Conservation (phyloP, 1,139 yeast species). For the Kazachstania sp. region DNA sequence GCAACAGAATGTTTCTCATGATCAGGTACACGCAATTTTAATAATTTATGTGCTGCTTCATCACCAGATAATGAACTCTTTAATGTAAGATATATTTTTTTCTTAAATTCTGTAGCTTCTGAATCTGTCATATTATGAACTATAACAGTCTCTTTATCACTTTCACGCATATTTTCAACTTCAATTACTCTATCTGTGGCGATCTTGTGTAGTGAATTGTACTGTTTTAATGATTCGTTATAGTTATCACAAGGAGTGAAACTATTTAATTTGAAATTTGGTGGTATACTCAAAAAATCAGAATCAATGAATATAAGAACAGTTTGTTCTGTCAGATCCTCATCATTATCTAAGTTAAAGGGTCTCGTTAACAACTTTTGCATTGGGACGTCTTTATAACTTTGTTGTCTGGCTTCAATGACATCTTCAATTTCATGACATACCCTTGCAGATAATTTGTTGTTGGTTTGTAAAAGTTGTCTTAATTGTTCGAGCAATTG, state of each 20-base stretch:
- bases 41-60: conserved; percentile 83
- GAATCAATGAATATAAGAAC: conserved; percentile 34
- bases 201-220: conserved; percentile 25
- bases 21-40: conserved; percentile 40
- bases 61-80: conserved; percentile 93
- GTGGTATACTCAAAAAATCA: conserved; percentile 24
- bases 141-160: conserved; percentile 1
- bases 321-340: conserved; percentile 43
- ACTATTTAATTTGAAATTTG: conserved; percentile 39
- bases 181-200: background rate
- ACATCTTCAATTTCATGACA: conserved; percentile 46
- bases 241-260: conserved; percentile 48
- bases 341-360: conserved; percentile 30
- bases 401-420: conserved; percentile 41
- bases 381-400: conserved; percentile 38
- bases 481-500: conserved; percentile 57
- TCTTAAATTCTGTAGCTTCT: conserved; percentile 54
- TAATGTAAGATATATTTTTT: conserved; percentile 68
- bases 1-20: conserved; percentile 41
- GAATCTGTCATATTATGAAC: conserved; percentile 66
- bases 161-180: background rate
- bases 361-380: conserved; percentile 12
- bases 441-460: conserved; percentile 37
- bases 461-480: conserved; percentile 44
- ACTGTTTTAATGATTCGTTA: conserved; percentile 42